Base-by-base conservation (phyloP, 495 filamentous ascomycete genomes). In the Hypoxylon fragiforme region DNA sequence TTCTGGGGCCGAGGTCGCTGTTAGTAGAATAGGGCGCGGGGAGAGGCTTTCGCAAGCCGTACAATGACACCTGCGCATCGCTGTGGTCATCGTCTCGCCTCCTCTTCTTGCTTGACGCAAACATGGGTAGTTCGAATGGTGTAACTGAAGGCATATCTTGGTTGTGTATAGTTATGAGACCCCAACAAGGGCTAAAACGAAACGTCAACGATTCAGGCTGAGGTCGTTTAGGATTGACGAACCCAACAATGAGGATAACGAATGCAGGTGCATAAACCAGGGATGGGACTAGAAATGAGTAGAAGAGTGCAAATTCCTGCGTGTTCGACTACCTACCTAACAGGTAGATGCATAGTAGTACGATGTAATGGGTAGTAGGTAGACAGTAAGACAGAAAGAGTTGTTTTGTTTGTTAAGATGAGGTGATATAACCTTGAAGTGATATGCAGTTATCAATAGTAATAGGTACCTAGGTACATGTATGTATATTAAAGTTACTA, bases 31-130 rank as follows among this genome's bases (percentile, higher is more conserved):
- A 54, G 39, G 31, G 49, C 45, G 28, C 41, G 36, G 31, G 31
- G 14, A 26, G 50, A 31, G 45, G 31, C 9, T 42, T 44, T 39
- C 26, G 54, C 12, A 35, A 47, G 44, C 34, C 62, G 55, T 72
- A 72, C 68, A 72, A 57, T 60, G 61, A 51, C 31, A 64, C 16
- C 45, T 70, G 70, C 40, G 58, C 54, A 41, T 57, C 44, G 48
- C 28, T 36, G 39, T 22, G 50, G 50, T 48, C 36, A 42, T 73
- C 73, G 22, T 75, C 73, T 50, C 70, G 71, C 50, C 68, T 70
- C 50, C 73, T 62, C 62, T 77, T 77, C 62, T 65, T 75, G 50
- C 55, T 51, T 38, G 60, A 55, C 37, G 64, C 53, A 16, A 64
- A 51, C 45, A 51, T 62, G 2, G 57, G 46, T 22, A 13, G 24